Evolutionary conservation across 148 eudicot genomes (phyloP).

Genomic region (Talinum fruticosum): DNA sequence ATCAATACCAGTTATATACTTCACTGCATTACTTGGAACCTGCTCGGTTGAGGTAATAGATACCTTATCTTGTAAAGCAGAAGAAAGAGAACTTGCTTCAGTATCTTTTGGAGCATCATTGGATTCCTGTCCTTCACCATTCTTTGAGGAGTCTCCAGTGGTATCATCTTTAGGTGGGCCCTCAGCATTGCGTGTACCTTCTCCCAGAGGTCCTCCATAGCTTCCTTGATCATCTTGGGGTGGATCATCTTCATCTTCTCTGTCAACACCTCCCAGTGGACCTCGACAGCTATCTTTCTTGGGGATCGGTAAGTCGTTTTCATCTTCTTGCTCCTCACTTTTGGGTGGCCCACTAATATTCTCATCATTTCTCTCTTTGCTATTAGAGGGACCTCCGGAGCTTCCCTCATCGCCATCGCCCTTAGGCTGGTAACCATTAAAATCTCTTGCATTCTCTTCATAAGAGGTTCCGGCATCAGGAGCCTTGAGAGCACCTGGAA

Average conservation of each 20-base stretch:
- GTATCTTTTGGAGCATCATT: slow-evolving; percentile 11
- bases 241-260: slow-evolving; percentile 46
- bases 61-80: background rate
- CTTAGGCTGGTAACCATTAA: background rate
- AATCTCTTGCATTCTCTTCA: slow-evolving; percentile 13
- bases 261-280: slow-evolving; percentile 33
- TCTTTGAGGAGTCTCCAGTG: slow-evolving; percentile 16
- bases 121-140: slow-evolving; percentile 13
- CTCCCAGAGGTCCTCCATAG: slow-evolving; percentile 29
- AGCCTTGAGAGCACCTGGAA: slow-evolving; percentile 37
- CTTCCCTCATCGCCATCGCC: slow-evolving; percentile 18
- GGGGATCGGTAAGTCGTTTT: background rate
- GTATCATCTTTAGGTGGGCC: slow-evolving; percentile 1
- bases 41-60: slow-evolving; percentile 4
- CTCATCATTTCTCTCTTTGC: slow-evolving; percentile 8
- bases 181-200: background rate
- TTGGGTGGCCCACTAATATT: slow-evolving; percentile 13
- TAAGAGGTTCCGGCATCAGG: background rate
- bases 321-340: slow-evolving; percentile 33
- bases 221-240: slow-evolving; percentile 40
- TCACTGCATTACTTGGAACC: slow-evolving; percentile 6
- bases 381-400: slow-evolving; percentile 21
- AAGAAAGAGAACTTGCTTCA: slow-evolving; percentile 1
- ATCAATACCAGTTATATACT: background rate
- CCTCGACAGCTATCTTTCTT: slow-evolving; percentile 21